Evolutionary conservation across 176 grass and related monocot genomes (phyloP).

Genomic region (Cenchrus fungigraminus): DNA sequence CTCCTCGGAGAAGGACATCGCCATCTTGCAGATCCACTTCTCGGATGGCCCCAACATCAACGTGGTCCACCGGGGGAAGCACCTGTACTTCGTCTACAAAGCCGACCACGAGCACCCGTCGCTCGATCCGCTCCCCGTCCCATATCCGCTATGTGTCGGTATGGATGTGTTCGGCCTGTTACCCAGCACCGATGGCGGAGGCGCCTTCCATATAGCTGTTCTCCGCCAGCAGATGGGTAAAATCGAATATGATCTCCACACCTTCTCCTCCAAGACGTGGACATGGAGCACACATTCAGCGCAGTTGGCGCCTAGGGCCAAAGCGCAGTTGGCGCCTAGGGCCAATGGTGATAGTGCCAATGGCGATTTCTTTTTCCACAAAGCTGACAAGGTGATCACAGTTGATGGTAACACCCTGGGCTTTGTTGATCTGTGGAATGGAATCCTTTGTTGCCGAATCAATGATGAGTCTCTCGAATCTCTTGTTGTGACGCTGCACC

Average conservation of each 20-base stretch:
- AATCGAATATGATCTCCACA: not conserved
- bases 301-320: not conserved
- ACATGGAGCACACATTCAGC: not conserved
- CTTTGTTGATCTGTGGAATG: not conserved
- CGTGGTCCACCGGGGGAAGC: not conserved
- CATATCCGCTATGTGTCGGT: too few relatives aligned
- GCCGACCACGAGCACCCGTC: constrained; percentile 5
- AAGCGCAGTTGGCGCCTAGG: too few relatives aligned
- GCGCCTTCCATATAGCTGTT: not conserved
- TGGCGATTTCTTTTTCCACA: not conserved
- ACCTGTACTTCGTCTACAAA: not conserved
- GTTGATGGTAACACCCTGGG: not conserved
- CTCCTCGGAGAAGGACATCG: not conserved
- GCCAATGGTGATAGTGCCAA: not conserved
- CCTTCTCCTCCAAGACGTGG: not conserved
- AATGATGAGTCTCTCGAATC: not conserved
- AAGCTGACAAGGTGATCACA: not conserved
- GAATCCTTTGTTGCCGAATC: not conserved
- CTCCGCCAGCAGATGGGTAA: not conserved
- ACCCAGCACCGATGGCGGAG: not conserved
- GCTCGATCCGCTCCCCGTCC: not conserved
- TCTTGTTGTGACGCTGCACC: not conserved
- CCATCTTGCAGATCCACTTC: not conserved
- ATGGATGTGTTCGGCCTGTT: not conserved
- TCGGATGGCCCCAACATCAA: not conserved